phyloP scores from a whole-genome alignment of 306 rosid genomes.

The Glycine latifolia region DNA sequence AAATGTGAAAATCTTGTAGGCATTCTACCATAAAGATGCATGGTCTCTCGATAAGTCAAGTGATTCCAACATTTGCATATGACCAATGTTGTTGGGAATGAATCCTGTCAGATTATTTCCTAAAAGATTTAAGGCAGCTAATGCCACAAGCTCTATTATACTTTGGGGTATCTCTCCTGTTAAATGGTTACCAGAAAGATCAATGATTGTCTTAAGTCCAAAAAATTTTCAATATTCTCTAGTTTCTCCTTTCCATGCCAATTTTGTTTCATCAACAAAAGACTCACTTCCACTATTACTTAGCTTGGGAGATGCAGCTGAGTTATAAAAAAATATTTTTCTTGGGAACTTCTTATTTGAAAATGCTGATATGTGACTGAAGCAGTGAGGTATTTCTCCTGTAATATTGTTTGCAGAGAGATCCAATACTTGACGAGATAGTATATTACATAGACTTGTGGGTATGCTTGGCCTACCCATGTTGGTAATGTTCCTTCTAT shows the following conservation, averaged over 20 bases:
- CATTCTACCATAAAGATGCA: conserved; percentile 7
- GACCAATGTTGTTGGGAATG: conserved; percentile 45
- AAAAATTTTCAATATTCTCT: conserved; percentile 45
- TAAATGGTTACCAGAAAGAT: conserved; percentile 53
- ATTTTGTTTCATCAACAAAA: not conserved
- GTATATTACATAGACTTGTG: conserved; percentile 28
- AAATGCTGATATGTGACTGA: conserved; percentile 28
- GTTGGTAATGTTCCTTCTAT: not conserved
- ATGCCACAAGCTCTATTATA: conserved; percentile 28
- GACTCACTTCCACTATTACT: too few species aligned
- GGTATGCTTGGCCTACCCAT: conserved; percentile 21
- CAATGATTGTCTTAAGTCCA: conserved; percentile 41
- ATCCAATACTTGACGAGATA: conserved; percentile 46
- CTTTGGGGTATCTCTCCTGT: conserved; percentile 44
- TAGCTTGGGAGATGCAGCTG: too few species aligned
- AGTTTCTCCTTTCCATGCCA: conserved; percentile 47
- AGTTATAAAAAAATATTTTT: not conserved
- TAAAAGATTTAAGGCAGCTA: conserved; percentile 40
- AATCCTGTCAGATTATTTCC: conserved; percentile 22
- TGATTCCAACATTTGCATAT: conserved; percentile 36
- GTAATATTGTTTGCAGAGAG: conserved; percentile 40
- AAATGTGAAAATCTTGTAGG: conserved; percentile 18
- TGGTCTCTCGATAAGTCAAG: conserved; percentile 45
- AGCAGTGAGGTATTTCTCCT: conserved; percentile 44
- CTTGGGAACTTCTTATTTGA: not conserved